A percentile compares a stretch with the other conserved stretches of the same genome.
phyloP scores from a whole-genome alignment of 2,329 filamentous ascomycete genomes.

The Cladophialophora psammophila region DNA sequence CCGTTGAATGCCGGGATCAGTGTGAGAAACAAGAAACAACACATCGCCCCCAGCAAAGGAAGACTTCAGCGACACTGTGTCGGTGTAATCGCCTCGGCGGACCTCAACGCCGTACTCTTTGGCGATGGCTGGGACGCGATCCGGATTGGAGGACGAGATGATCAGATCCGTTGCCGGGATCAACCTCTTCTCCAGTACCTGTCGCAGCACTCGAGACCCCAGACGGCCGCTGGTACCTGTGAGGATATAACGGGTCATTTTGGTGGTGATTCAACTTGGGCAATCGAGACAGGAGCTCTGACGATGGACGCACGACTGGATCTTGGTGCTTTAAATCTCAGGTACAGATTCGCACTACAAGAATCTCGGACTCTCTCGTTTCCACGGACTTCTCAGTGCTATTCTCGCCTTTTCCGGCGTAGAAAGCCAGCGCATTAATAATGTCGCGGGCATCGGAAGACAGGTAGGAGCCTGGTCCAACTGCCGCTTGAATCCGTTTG shows the following conservation, averaged over 20 bases:
- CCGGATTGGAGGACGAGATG: conserved; percentile 14
- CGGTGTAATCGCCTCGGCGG: conserved; percentile 8
- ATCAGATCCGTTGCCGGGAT: conserved; percentile 7
- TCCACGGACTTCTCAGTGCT: not conserved
- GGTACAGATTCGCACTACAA: too few species aligned
- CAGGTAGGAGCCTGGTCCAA: not conserved
- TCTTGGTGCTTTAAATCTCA: not conserved
- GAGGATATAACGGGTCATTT: conserved; percentile 11
- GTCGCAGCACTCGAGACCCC: conserved; percentile 3
- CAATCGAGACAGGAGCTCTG: too few species aligned
- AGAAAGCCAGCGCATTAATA: not conserved
- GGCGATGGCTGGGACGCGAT: conserved; percentile 4
- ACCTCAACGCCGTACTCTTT: conserved; percentile 6
- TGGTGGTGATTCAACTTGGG: not conserved
- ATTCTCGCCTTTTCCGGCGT: not conserved
- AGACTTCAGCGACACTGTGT: not conserved
- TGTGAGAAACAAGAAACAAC: conserved; percentile 15
- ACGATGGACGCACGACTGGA: too few species aligned
- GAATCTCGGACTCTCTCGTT: too few species aligned
- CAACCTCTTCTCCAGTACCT: conserved; percentile 8
- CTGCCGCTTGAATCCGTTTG: not conserved
- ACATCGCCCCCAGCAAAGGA: conserved; percentile 9
- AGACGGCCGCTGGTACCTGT: conserved; percentile 10
- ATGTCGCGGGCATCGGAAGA: not conserved
- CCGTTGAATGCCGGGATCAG: conserved; percentile 6